Base-by-base conservation (phyloP, 768 basidiomycete genomes). In the Suillus variegatus region DNA sequence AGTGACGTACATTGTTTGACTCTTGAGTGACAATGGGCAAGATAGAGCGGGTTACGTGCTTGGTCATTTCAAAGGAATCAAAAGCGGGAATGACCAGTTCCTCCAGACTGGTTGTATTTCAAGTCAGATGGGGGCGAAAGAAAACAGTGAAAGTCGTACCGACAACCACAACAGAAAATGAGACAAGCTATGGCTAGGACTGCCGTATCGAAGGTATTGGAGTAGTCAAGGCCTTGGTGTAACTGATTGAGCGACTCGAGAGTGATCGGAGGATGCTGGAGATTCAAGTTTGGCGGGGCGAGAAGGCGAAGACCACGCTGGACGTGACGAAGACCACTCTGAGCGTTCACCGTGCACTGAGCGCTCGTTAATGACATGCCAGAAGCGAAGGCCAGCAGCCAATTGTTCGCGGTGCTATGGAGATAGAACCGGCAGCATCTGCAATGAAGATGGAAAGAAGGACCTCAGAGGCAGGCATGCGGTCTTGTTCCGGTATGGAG, bases 341-440 rank as follows among this genome's bases (percentile, higher is more conserved):
- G 54, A 55, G 10, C 20, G 54, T 35, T 55, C 54, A 55, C 54
- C 54, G 32, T 55, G 32, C 54, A 55, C 32, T 55, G 54, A 2
- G 81, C 80, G 7, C 71, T n/a, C 60, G 41, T 80, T 70, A 13
- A 75, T 4, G 1, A 73, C 43, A 60, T 83, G 81, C 81, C 80
- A 82, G 4, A 67, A 67, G 2, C 72, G 64, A 13, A 82, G 46
- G 3, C 77, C 79, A 0, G 77, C 70, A 12, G 51, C 81, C 80
- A 82, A 1, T 65, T 67, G 5, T 68, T 64, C 36, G 80, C 69
- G 0, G 77, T 75, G 18, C 62, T 65, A 0, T 68, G 0, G 72
- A 64, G 36, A 64, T 58, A 2, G 61, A 32, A 4, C 75, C 75
- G 0, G 72, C 66, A 4, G 49, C 60, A 6, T 66, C 60, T 16